Evolutionary conservation across 495 filamentous ascomycete genomes (phyloP), one percentile per base, ranked within the genome.

Genomic region (Niebla homalea): DNA sequence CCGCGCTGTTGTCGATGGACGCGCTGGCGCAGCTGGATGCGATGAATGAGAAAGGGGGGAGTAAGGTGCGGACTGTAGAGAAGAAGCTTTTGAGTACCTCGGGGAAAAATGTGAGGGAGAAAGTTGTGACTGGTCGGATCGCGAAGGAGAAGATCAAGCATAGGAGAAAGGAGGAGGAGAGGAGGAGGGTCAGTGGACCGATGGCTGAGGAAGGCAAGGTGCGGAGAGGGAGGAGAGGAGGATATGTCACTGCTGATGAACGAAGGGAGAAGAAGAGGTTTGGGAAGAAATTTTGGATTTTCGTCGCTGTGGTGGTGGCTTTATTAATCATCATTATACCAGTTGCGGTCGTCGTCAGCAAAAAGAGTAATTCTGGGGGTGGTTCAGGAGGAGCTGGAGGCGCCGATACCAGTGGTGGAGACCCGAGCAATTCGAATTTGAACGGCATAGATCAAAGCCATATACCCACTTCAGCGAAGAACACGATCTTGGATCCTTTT

Each of bases 401-500:
- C 20, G 54, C 63, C 7, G 57, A 64, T 14, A 55, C 60, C 4
- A 63, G 57, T 12, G 57, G 65, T 19, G 46, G 60, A 15, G 61
- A 62, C 16, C 69, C 77, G 1, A 66, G 70, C 2, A 83, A 75
- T 48, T 67, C 64, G 21, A 77, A 78, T 55, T 67, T 93, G 16
- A 61, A 74, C 49, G 67, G 70, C 19, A 67, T 89, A 20, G 75
- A 74, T 37, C 67, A 74, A 38, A 69, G 71, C 51, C 75, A 69
- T 55, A 83, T 93, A 43, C 88, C 88, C 4, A 52, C 68, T 11
- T 69, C 70, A 18, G 81, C 79, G 21, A 77, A 82, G 60, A 88
- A 86, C 0, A 84, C 84, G 0, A 77, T 83, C 52, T 69, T 95
- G 15, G 92, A 99, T 64, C 93, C 93, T 0, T 94, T 87, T 53